These are phyloP conservation scores for Penicillium turbatum DNA, from an alignment of 495 filamentous ascomycete species.

Conservation along the genomic window DNA sequence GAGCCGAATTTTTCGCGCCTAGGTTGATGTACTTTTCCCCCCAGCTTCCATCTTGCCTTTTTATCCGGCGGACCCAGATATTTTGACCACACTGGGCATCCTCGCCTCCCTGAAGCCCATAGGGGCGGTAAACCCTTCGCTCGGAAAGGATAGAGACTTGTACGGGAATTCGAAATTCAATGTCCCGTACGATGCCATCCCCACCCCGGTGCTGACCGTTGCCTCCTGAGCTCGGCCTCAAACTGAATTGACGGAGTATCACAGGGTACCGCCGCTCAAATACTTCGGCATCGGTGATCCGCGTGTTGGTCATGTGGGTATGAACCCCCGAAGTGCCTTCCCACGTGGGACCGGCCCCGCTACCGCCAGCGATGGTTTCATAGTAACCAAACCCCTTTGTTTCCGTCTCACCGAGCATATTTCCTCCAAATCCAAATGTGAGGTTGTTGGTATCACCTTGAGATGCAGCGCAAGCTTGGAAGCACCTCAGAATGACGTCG, in stretches of 20 bases:
- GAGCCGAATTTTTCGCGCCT: conserved; percentile 81
- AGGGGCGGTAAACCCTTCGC: conserved; percentile 77
- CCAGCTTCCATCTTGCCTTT: conserved; percentile 17
- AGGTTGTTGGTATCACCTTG: conserved; percentile 86
- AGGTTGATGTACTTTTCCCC: conserved; percentile 69
- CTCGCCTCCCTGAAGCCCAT: conserved; percentile 78
- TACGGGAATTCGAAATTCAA: conserved; percentile 49
- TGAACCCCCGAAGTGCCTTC: conserved; percentile 84
- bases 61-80: conserved; percentile 51
- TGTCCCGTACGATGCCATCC: conserved; percentile 36
- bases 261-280: conserved; percentile 89
- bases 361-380: conserved; percentile 87
- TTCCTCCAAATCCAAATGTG: conserved; percentile 41
- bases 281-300: conserved; percentile 87
- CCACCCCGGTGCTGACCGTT: conserved; percentile 35
- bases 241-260: conserved; percentile 72
- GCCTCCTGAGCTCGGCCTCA: conserved; percentile 65
- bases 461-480: conserved; percentile 78
- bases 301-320: conserved; percentile 92
- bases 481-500: conserved; percentile 83
- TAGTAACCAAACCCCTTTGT: conserved; percentile 79
- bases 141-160: conserved; percentile 86
- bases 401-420: conserved; percentile 21
- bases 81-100: conserved; percentile 48
- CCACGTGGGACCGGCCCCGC: conserved; percentile 78